A percentile compares a stretch with the other conserved stretches of the same genome.
phyloP scores from a whole-genome alignment of 306 rosid genomes.

The Heteromeles arbutifolia region DNA sequence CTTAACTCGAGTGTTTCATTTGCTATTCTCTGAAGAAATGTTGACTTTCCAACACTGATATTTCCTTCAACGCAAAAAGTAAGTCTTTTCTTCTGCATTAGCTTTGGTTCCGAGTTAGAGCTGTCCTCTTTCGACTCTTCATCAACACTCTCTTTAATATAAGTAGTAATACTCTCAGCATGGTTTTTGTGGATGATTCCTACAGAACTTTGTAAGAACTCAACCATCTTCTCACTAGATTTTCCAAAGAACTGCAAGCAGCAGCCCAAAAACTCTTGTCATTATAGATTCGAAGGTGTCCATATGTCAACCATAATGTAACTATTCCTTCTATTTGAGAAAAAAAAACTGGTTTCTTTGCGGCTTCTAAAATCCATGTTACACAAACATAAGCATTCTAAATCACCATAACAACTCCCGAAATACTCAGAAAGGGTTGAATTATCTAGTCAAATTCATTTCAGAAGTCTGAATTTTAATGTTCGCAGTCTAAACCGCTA shows the following conservation, averaged over 20 bases:
- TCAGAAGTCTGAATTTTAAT: not conserved
- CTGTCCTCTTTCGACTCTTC: slow-evolving; percentile 68
- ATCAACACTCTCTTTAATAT: slow-evolving; percentile 80
- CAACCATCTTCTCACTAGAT: slow-evolving; percentile 82
- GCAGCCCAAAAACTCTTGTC: slow-evolving; percentile 9
- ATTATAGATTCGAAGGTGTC: not conserved
- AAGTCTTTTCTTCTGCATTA: slow-evolving; percentile 52
- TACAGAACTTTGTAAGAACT: slow-evolving; percentile 77
- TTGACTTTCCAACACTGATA: slow-evolving; percentile 91
- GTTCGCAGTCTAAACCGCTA: not conserved
- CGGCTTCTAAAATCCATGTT: not conserved
- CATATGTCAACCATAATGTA: not conserved
- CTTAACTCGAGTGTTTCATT: slow-evolving; percentile 85
- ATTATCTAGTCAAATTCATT: not conserved
- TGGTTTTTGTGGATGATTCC: slow-evolving; percentile 96
- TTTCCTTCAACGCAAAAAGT: slow-evolving; percentile 97
- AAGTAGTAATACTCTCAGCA: slow-evolving; percentile 88
- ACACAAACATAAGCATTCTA: not conserved
- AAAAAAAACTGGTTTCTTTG: not conserved
- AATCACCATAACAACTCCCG: not conserved
- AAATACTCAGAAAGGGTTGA: not conserved
- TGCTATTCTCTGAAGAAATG: slow-evolving; percentile 88
- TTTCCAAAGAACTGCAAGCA: slow-evolving; percentile 72
- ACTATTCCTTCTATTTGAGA: not conserved
- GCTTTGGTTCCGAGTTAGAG: slow-evolving; percentile 30